Conservation (phyloP, 345 rosid genomes). For the Euclidium syriacum region DNA sequence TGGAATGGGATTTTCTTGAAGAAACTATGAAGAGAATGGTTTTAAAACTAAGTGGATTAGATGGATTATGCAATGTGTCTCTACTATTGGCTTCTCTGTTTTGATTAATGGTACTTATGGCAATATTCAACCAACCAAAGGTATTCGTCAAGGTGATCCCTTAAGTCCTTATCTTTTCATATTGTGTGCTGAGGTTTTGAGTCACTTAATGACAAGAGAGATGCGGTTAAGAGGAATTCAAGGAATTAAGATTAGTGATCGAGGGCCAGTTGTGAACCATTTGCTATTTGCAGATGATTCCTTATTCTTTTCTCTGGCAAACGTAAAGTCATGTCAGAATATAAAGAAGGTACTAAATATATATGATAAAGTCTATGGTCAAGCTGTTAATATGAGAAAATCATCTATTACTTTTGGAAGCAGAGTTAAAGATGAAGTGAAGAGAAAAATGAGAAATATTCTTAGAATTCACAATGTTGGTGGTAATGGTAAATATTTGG, state of each 20-base stretch:
- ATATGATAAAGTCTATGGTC: background rate
- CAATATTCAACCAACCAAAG: accelerated
- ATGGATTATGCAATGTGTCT: background rate
- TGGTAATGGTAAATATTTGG: background rate
- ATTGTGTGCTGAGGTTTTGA: accelerated
- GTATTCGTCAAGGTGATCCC: background rate
- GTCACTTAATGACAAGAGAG: too few relatives aligned
- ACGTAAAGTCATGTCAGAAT: too few relatives aligned
- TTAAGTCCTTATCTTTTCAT: background rate
- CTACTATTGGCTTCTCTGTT: accelerated
- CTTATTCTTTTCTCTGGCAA: background rate
- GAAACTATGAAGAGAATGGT: too few relatives aligned
- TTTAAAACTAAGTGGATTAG: too few relatives aligned
- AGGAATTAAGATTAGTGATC: background rate
- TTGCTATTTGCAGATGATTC: background rate
- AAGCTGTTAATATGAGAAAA: background rate
- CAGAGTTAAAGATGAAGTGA: accelerated
- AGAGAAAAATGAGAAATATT: background rate
- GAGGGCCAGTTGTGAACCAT: background rate
- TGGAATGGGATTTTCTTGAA: too few relatives aligned
- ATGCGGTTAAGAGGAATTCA: too few relatives aligned
- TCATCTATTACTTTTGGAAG: background rate
- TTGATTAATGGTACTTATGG: background rate
- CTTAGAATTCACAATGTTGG: background rate
- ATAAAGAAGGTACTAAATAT: too few relatives aligned